phyloP scores from a whole-genome alignment of 805 yeast species.

The Wickerhamiella galacta region DNA sequence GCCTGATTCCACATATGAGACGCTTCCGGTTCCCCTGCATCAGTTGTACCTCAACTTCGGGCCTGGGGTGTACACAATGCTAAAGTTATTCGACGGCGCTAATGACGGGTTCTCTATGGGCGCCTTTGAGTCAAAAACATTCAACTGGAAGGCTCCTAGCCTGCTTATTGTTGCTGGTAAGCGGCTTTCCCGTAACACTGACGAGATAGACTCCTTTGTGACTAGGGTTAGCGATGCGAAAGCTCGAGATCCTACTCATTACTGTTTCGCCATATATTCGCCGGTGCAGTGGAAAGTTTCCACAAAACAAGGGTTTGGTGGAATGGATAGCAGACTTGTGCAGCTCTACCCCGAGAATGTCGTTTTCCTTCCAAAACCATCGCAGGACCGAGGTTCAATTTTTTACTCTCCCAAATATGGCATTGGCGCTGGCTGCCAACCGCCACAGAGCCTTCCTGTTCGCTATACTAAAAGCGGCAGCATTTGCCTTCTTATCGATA shows the following conservation, averaged over 20 bases:
- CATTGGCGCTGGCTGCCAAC: constrained; percentile 56
- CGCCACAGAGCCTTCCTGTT: constrained; percentile 31
- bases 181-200: constrained; percentile 9
- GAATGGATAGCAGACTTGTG: constrained; percentile 36
- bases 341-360: constrained; percentile 54
- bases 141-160: constrained; percentile 86
- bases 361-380: neutral
- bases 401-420: constrained; percentile 36
- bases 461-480: constrained; percentile 30
- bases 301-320: constrained; percentile 59
- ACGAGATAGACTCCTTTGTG: constrained; percentile 4
- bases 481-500: constrained; percentile 64
- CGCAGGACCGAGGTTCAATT: no score
- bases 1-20: no score
- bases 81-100: constrained; percentile 54
- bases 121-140: constrained; percentile 64
- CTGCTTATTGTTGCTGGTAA: constrained; percentile 54
- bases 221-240: constrained; percentile 8
- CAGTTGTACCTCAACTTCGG: constrained; percentile 28
- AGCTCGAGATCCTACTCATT: constrained; percentile 7
- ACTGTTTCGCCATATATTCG: constrained; percentile 49
- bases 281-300: constrained; percentile 64
- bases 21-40: constrained; percentile 25
- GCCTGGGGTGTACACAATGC: constrained; percentile 20
- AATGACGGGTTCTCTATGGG: constrained; percentile 77